Conservation (phyloP, 148 eudicot genomes). For the Beta vulgaris region DNA sequence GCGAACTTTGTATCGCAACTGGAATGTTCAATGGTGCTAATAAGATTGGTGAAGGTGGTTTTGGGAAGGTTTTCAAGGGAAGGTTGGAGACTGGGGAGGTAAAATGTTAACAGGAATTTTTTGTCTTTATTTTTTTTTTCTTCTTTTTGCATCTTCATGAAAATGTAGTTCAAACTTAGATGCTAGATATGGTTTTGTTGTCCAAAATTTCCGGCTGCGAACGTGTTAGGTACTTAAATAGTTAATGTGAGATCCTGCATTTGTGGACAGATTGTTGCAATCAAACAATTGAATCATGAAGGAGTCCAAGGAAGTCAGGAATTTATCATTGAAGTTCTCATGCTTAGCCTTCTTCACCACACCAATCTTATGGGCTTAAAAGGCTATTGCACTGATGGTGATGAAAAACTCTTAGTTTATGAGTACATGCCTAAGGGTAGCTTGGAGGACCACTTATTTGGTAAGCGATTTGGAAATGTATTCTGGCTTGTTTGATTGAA, state of each 20-base stretch:
- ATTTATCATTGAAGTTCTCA: constrained; percentile 49
- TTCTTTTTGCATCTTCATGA: not conserved
- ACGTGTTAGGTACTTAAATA: not conserved
- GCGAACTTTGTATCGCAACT: constrained; percentile 43
- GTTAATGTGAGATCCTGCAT: constrained; percentile 14
- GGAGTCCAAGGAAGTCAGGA: constrained; percentile 50
- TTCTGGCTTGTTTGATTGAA: not conserved
- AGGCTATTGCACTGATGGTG: constrained; percentile 51
- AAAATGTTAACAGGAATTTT: not conserved
- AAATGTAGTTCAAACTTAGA: not conserved
- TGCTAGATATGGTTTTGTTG: not conserved
- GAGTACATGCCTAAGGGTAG: constrained; percentile 54
- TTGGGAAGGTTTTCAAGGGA: constrained; percentile 63
- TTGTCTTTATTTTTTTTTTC: not conserved
- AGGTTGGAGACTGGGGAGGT: constrained; percentile 42
- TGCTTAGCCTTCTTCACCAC: constrained; percentile 52
- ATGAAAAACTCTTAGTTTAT: constrained; percentile 46
- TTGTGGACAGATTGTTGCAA: constrained; percentile 41
- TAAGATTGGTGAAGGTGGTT: constrained; percentile 76
- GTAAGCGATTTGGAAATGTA: constrained; percentile 28
- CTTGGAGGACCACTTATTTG: constrained; percentile 47
- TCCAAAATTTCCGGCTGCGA: not conserved
- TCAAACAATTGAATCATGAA: constrained; percentile 44
- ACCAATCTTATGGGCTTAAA: constrained; percentile 45
- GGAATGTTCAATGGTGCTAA: constrained; percentile 38